A percentile compares a stretch with the other conserved stretches of the same genome.
These are phyloP conservation scores for Trichoderma koningiopsis DNA, from an alignment of 2,329 filamentous ascomycete species.

Conservation along the genomic window DNA sequence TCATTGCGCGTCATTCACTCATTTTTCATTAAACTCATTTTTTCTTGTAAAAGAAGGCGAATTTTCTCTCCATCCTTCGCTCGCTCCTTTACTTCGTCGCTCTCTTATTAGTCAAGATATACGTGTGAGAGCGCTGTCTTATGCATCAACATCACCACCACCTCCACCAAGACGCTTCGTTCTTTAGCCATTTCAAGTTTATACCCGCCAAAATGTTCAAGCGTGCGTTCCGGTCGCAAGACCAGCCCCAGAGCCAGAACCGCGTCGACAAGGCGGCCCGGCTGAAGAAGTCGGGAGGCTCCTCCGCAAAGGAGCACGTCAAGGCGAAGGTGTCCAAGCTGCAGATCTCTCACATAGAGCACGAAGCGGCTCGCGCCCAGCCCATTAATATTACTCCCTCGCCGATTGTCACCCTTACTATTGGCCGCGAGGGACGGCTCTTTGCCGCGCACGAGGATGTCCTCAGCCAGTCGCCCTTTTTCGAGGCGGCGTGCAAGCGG, in stretches of 20 bases:
- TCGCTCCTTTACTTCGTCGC: constrained; percentile 51
- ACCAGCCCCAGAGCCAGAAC: constrained; percentile 62
- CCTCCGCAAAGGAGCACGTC: constrained; percentile 60
- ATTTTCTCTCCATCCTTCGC: constrained; percentile 41
- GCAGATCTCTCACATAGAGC: constrained; percentile 75
- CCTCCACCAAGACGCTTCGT: constrained; percentile 27
- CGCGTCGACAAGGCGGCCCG: constrained; percentile 87
- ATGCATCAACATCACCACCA: not conserved
- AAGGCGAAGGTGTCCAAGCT: constrained; percentile 78
- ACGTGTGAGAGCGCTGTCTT: constrained; percentile 2
- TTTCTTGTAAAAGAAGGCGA: constrained; percentile 33
- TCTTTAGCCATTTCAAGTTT: constrained; percentile 32
- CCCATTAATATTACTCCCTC: constrained; percentile 46
- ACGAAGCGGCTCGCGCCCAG: constrained; percentile 41
- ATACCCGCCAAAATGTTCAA: constrained; percentile 73
- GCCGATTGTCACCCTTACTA: constrained; percentile 83
- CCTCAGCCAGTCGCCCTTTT: constrained; percentile 82
- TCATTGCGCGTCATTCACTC: constrained; percentile 44
- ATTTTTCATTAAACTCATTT: constrained; percentile 29
- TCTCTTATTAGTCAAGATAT: constrained; percentile 42
- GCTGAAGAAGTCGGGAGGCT: constrained; percentile 60
- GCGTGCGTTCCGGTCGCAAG: constrained; percentile 81
- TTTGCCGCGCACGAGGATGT: constrained; percentile 97
- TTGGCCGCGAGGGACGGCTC: constrained; percentile 81
- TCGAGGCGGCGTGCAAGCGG: constrained; percentile 70